Percentiles rank a stretch among this genome's conserved stretches.
These are phyloP conservation scores for Mycena leptocephala DNA, from an alignment of 768 basidiomycete genomes.

Conservation along the genomic window DNA sequence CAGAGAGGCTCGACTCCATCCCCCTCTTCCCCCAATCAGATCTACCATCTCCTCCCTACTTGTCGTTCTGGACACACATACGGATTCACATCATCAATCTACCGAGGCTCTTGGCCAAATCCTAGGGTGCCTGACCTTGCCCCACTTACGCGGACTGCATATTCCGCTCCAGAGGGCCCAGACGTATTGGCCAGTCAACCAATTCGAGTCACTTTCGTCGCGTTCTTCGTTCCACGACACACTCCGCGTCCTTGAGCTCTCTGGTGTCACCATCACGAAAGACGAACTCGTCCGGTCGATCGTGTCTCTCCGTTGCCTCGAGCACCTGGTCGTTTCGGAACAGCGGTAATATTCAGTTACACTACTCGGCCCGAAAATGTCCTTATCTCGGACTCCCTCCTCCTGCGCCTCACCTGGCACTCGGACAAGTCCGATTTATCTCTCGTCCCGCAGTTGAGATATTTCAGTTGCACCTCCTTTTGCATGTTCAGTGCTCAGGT, in stretches of 20 bases:
- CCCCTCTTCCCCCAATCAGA: neutral
- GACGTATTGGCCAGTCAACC: neutral
- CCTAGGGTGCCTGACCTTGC: neutral
- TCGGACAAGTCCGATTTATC: neutral
- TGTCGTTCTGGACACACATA: neutral
- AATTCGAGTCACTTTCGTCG: neutral
- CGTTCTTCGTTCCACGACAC: constrained; percentile 2
- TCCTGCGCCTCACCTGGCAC: neutral
- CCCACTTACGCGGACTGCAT: neutral
- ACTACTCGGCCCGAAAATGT: neutral
- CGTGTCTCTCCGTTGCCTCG: neutral
- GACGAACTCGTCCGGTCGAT: neutral
- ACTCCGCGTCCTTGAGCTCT: neutral
- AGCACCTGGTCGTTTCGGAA: neutral
- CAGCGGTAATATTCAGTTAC: neutral
- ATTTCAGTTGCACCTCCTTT: neutral
- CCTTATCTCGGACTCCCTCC: neutral
- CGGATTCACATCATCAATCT: neutral
- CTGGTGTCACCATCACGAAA: neutral
- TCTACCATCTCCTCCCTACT: neutral
- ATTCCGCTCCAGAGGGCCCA: neutral
- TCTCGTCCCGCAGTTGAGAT: neutral
- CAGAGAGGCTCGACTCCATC: neutral
- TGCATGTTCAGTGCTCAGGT: neutral
- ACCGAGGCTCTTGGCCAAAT: neutral